Conservation (phyloP, 1,284 basidiomycete genomes). For the Ceratobasidium papillatum region DNA sequence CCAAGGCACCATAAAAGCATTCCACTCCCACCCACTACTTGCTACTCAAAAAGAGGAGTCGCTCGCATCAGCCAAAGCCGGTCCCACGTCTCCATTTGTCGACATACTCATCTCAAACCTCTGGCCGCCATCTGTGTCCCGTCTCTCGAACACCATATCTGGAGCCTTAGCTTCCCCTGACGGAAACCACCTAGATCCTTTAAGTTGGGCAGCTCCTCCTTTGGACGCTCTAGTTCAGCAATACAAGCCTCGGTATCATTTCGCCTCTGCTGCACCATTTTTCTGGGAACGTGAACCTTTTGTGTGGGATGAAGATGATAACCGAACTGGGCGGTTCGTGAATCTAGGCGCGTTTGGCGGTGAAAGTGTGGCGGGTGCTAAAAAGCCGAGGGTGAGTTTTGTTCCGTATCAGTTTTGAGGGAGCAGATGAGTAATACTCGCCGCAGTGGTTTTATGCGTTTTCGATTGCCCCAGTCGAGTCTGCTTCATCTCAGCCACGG, state of each 20-base stretch:
- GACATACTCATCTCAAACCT: constrained; percentile 86
- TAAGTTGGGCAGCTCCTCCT: constrained; percentile 63
- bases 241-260: constrained; percentile 80
- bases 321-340: constrained; percentile 77
- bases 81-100: constrained; percentile 63
- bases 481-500: constrained; percentile 52
- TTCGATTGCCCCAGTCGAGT: constrained; percentile 60
- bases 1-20: constrained; percentile 41
- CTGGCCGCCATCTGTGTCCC: constrained; percentile 76
- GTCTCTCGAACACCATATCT: constrained; percentile 65
- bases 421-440: constrained; percentile 14
- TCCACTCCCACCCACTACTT: constrained; percentile 39
- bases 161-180: constrained; percentile 48
- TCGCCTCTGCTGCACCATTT: constrained; percentile 68
- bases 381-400: constrained; percentile 80
- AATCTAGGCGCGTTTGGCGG: constrained; percentile 86
- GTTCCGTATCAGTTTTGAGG: background rate
- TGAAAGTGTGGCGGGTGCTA: constrained; percentile 59
- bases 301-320: constrained; percentile 74
- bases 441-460: constrained; percentile 81
- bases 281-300: constrained; percentile 96
- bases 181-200: constrained; percentile 49
- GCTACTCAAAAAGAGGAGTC: constrained; percentile 51
- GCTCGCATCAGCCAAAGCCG: constrained; percentile 71
- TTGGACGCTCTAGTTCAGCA: constrained; percentile 72